These are phyloP conservation scores for Amorphotheca resinae DNA, from an alignment of 495 filamentous ascomycete genomes.

Conservation along the genomic window DNA sequence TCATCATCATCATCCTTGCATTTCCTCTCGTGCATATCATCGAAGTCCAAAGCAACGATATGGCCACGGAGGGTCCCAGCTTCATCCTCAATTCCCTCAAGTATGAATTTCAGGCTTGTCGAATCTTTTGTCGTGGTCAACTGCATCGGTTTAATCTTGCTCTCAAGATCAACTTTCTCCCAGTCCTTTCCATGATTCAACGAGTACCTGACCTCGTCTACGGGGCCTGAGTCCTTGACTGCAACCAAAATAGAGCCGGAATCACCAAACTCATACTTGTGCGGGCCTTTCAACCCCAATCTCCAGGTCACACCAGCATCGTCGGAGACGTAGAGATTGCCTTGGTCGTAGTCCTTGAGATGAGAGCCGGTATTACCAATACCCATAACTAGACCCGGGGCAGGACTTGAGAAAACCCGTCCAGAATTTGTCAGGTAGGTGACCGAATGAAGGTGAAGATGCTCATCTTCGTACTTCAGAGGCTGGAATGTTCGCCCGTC, in stretches of 20 bases:
- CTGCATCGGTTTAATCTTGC: slow-evolving; percentile 48
- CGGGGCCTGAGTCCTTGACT: slow-evolving; percentile 43
- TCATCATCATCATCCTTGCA: slow-evolving; percentile 71
- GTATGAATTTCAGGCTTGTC: slow-evolving; percentile 76
- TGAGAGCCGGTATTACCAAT: slow-evolving; percentile 74
- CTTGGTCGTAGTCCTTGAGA: slow-evolving; percentile 52
- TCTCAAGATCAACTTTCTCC: slow-evolving; percentile 48
- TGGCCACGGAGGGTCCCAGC: slow-evolving; percentile 33
- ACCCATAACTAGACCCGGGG: slow-evolving; percentile 86
- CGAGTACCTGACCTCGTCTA: slow-evolving; percentile 64
- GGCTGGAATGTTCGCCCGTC: slow-evolving; percentile 70
- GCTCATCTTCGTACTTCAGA: slow-evolving; percentile 39
- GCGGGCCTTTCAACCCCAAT: slow-evolving; percentile 59
- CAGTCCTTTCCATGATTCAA: slow-evolving; percentile 78
- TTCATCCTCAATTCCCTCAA: slow-evolving; percentile 44
- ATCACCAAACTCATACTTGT: slow-evolving; percentile 92
- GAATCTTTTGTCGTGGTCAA: slow-evolving; percentile 85
- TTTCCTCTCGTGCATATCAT: slow-evolving; percentile 63
- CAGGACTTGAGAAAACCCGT: slow-evolving; percentile 84
- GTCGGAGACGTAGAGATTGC: slow-evolving; percentile 76
- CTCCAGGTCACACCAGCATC: slow-evolving; percentile 82
- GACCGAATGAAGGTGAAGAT: slow-evolving; percentile 80
- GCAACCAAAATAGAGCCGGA: slow-evolving; percentile 80
- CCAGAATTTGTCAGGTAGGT: slow-evolving; percentile 69
- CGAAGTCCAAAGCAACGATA: slow-evolving; percentile 70